Base-by-base conservation (phyloP, 345 rosid genomes). In the Balakata baccata region DNA sequence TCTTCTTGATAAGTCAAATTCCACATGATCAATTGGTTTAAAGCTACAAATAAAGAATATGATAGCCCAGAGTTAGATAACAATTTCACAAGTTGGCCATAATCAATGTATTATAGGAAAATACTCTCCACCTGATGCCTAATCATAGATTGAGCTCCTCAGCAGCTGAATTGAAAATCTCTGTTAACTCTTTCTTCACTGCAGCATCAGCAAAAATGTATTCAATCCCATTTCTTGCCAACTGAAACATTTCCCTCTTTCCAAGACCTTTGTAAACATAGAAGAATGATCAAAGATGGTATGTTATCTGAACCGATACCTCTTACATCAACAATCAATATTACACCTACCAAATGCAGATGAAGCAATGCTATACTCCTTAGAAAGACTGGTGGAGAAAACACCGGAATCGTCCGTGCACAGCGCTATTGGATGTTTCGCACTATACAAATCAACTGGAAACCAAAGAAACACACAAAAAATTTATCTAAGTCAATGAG, bases 371-470 rank as follows among this genome's bases (percentile, higher is more conserved):
- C 73, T 45, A 78, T 89, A 95, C 83, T 95, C 98, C 52, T 82
- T 75, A 2, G 89, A 85, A 75, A 92, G 89, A 53, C 83, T 89
- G 34, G 99, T 95, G 23, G 98, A 87, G 71, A 95, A 95, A 66
- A 93, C 92, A 29, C 99, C 98, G 0, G 88, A 59, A 72, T 95
- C 99, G 72, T 95, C 99, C 0, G 99, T 95, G 84, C 99, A 92
- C 73, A 92, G 70, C 57, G 80, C 72, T 81, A 90, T 43, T 49
- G 98, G 99, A 82, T 95, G 99, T 13, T 87, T 86, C 66, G 85
- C 85, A 2, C 65, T 79, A 80, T 89, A 89, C 6, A 95, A 84
- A 84, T 91, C 86, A 87, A 69, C 99, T 95, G 73, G 77, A 80
- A 14, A 34, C 37, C 34, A 50, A 17, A n/a, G 66, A 18, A 38